phyloP scores from a whole-genome alignment of 2,329 filamentous ascomycete genomes.

The Pyrenophora tritici-repentis region DNA sequence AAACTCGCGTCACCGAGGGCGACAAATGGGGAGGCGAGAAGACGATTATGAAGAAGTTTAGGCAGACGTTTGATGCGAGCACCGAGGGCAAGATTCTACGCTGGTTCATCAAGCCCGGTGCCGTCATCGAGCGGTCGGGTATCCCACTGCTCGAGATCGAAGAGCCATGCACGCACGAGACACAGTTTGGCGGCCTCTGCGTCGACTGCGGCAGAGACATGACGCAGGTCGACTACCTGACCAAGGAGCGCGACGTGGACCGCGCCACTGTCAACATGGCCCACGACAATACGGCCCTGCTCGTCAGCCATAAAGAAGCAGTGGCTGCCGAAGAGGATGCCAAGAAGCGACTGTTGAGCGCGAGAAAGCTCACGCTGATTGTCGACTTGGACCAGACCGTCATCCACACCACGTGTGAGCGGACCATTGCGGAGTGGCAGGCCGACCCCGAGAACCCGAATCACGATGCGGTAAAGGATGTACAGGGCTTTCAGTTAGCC shows the following conservation, averaged over 20 bases:
- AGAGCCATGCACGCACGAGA: constrained; percentile 87
- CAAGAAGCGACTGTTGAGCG: constrained; percentile 78
- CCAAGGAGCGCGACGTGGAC: constrained; percentile 75
- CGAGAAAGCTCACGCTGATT: constrained; percentile 86
- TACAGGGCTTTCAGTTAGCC: constrained; percentile 82
- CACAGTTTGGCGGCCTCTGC: constrained; percentile 90
- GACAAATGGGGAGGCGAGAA: constrained; percentile 76
- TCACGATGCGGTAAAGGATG: constrained; percentile 85
- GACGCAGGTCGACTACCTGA: constrained; percentile 86
- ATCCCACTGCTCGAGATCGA: constrained; percentile 74
- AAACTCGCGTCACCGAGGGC: constrained; percentile 69
- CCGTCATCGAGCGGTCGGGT: constrained; percentile 60
- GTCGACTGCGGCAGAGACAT: constrained; percentile 94
- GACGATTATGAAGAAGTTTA: constrained; percentile 70
- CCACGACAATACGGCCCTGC: constrained; percentile 86
- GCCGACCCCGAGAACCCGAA: constrained; percentile 87
- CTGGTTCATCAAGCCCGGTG: constrained; percentile 74
- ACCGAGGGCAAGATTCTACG: constrained; percentile 76
- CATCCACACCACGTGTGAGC: constrained; percentile 96
- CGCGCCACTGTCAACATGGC: constrained; percentile 94
- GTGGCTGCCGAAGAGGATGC: constrained; percentile 81
- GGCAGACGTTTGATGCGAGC: constrained; percentile 80
- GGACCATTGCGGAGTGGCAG: constrained; percentile 95
- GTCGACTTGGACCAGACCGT: constrained; percentile 98
- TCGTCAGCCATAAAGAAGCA: constrained; percentile 82